These are phyloP conservation scores for Globisporangium cystogenes DNA, from an alignment of 352 stramenopile species.

Conservation along the genomic window DNA sequence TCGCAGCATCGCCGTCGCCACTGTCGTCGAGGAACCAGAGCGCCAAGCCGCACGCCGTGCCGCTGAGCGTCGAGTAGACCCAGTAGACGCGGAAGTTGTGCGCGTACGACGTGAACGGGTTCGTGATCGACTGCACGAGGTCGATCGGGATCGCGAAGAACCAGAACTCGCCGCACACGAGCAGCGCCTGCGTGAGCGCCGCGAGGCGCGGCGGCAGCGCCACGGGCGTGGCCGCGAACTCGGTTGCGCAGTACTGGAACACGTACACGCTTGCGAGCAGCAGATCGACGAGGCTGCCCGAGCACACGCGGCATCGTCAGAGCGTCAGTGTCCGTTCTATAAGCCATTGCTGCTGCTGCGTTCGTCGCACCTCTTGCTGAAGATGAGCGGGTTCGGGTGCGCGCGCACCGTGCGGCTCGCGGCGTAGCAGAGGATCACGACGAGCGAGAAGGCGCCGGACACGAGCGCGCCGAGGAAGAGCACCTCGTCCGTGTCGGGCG, in stretches of 20 bases:
- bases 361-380: constrained; percentile 59
- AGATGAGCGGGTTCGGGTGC: constrained; percentile 83
- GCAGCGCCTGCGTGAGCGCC: constrained; percentile 64
- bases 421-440: constrained; percentile 69
- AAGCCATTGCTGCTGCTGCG: too few species aligned
- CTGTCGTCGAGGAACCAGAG: constrained; percentile 55
- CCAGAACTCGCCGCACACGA: constrained; percentile 86
- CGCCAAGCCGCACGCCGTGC: constrained; percentile 54
- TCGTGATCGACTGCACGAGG: constrained; percentile 87
- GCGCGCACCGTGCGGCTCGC: constrained; percentile 45
- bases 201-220: constrained; percentile 56
- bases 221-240: constrained; percentile 42
- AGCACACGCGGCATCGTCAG: not conserved
- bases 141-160: constrained; percentile 88
- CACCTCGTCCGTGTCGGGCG: constrained; percentile 37
- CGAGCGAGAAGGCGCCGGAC: constrained; percentile 62
- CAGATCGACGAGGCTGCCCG: constrained; percentile 54
- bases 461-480: constrained; percentile 71
- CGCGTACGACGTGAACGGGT: constrained; percentile 85
- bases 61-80: constrained; percentile 77
- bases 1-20: constrained; percentile 17
- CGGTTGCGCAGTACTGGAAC: constrained; percentile 67
- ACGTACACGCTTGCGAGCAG: constrained; percentile 68
- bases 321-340: too few species aligned
- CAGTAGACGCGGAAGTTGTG: constrained; percentile 82